These are phyloP conservation scores for Aegilops tauschii DNA, from an alignment of 176 grass and related monocot genomes.

Conservation along the genomic window DNA sequence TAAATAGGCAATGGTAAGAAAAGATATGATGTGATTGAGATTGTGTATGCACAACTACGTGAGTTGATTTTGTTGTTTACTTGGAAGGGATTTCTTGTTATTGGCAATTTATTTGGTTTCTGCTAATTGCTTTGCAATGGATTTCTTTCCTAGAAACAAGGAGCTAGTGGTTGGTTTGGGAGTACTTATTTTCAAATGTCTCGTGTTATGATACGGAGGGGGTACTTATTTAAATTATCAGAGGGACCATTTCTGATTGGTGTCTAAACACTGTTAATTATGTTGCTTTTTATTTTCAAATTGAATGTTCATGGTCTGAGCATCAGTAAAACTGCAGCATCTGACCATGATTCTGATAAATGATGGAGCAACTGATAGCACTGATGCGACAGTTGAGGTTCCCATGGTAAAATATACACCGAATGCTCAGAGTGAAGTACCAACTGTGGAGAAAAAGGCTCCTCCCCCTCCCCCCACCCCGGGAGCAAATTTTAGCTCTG, in stretches of 20 bases:
- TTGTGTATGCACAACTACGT: no score
- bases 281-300: conserved; percentile 1
- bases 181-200: no score
- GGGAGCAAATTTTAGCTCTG: conserved; percentile 27
- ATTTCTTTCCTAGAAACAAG: no score
- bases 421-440: conserved; percentile 34
- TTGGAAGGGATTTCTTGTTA: no score
- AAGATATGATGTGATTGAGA: no score
- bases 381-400: conserved; percentile 37
- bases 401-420: conserved; percentile 27
- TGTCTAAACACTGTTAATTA: not conserved
- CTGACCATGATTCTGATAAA: conserved; percentile 17
- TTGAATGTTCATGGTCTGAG: not conserved
- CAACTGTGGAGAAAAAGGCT: conserved; percentile 24
- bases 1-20: no score
- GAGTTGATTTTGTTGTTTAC: no score
- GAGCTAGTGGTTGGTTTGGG: no score
- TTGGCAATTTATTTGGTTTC: no score
- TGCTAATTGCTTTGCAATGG: no score
- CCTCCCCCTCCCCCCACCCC: not conserved
- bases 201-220: no score
- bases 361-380: conserved; percentile 26
- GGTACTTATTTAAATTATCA: not conserved
- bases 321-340: not conserved
- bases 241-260: not conserved